These are phyloP conservation scores for Babesia ovata DNA, from an alignment of 169 alveolate species.

Conservation along the genomic window DNA sequence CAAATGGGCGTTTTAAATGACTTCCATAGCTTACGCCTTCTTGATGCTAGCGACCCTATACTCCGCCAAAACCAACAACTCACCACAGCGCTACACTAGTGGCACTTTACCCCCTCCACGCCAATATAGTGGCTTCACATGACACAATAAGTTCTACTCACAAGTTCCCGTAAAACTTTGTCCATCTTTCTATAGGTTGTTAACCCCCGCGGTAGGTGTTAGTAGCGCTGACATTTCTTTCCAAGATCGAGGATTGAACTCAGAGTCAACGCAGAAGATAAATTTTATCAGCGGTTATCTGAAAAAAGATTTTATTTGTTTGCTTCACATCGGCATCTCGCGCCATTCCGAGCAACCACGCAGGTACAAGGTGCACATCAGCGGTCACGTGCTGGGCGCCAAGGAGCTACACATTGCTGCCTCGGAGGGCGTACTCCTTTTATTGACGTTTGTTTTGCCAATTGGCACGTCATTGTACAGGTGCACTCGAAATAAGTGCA, in stretches of 20 bases:
- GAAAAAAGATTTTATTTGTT: no score
- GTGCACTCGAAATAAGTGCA: no score
- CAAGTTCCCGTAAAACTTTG: background rate
- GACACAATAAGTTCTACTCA: background rate
- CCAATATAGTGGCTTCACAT: background rate
- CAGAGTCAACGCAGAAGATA: no score
- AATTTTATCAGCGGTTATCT: no score
- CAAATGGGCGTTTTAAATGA: no score
- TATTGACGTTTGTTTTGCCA: background rate
- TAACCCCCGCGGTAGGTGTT: no score
- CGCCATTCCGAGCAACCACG: background rate
- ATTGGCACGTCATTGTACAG: no score
- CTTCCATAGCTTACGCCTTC: background rate
- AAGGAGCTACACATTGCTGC: constrained; percentile 34
- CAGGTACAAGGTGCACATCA: constrained; percentile 31
- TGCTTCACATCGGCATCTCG: no score
- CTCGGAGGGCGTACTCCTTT: constrained; percentile 10
- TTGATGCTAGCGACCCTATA: background rate
- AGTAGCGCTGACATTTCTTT: no score
- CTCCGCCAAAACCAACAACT: constrained; percentile 9
- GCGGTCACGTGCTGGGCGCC: constrained; percentile 18
- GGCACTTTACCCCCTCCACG: constrained; percentile 9
- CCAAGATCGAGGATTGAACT: no score
- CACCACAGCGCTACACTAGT: constrained; percentile 25
- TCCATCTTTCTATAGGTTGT: no score